These are phyloP conservation scores for Blastomyces percursus DNA, from an alignment of 2,329 filamentous ascomycete genomes.

Conservation along the genomic window DNA sequence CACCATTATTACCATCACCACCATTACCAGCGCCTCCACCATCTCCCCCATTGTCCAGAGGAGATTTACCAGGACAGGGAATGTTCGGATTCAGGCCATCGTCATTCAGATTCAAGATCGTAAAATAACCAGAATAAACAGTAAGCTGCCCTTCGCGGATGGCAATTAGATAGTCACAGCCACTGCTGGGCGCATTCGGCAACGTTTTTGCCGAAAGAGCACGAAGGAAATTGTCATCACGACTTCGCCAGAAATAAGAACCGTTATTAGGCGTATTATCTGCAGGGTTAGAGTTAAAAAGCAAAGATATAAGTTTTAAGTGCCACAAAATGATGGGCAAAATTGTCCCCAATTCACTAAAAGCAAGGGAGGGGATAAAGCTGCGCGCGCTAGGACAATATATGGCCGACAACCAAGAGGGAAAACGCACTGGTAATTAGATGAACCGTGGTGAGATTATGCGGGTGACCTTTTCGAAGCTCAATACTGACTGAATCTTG, in stretches of 20 bases:
- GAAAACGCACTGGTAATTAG: slow-evolving; percentile 10
- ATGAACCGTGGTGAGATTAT: slow-evolving; percentile 11
- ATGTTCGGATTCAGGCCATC: slow-evolving; percentile 7
- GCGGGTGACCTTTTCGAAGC: slow-evolving; percentile 8
- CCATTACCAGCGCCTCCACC: neutral
- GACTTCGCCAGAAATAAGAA: slow-evolving; percentile 12
- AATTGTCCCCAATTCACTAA: neutral
- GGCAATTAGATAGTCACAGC: slow-evolving; percentile 11
- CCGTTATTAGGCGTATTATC: slow-evolving; percentile 11
- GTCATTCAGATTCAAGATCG: slow-evolving; percentile 11
- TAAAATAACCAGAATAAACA: slow-evolving; percentile 10
- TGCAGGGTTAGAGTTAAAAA: slow-evolving; percentile 4
- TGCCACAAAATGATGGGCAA: neutral
- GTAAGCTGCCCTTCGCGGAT: slow-evolving; percentile 5
- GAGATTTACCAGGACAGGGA: neutral
- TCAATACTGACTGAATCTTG: slow-evolving; percentile 8
- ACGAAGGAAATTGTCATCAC: slow-evolving; percentile 11
- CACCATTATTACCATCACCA: neutral
- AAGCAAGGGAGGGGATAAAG: neutral
- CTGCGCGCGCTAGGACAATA: neutral
- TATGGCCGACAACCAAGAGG: neutral
- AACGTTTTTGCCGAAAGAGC: slow-evolving; percentile 1
- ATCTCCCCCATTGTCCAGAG: neutral
- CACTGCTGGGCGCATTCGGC: slow-evolving; percentile 9
- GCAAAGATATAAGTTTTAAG: neutral